Percentiles rank a stretch among this genome's conserved stretches.
These are phyloP conservation scores for Fusarium siculi DNA, from an alignment of 2,329 filamentous ascomycete genomes.

Conservation along the genomic window DNA sequence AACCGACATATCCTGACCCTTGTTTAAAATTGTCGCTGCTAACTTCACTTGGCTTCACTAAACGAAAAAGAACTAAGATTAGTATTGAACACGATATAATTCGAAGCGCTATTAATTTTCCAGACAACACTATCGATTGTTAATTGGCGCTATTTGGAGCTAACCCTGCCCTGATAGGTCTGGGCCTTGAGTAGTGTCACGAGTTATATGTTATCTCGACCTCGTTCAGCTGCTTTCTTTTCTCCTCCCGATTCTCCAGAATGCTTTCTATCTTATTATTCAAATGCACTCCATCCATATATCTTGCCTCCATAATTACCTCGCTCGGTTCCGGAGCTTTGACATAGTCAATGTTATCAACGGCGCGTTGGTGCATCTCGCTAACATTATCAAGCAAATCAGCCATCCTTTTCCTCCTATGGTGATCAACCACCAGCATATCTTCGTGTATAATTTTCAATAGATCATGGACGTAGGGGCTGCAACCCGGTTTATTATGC, in stretches of 20 bases:
- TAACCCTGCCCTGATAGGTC: background rate
- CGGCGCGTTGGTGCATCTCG: background rate
- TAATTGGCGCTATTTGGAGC: background rate
- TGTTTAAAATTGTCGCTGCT: background rate
- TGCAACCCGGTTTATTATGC: background rate
- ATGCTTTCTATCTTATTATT: background rate
- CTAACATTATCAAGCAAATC: accelerated
- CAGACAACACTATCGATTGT: background rate
- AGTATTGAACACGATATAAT: background rate
- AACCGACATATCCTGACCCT: background rate
- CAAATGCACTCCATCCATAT: background rate
- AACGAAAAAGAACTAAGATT: background rate
- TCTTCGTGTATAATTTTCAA: background rate
- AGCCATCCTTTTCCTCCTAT: background rate
- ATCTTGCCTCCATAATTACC: background rate
- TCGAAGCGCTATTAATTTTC: background rate
- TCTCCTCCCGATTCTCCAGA: background rate
- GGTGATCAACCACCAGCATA: background rate
- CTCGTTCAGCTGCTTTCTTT: background rate
- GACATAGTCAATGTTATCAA: background rate
- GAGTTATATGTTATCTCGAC: background rate
- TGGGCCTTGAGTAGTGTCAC: background rate
- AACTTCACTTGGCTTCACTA: background rate
- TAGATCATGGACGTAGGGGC: background rate
- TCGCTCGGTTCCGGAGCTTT: background rate